phyloP scores from a whole-genome alignment of 257 asterid genomes.

The Solanum clarkiae region DNA sequence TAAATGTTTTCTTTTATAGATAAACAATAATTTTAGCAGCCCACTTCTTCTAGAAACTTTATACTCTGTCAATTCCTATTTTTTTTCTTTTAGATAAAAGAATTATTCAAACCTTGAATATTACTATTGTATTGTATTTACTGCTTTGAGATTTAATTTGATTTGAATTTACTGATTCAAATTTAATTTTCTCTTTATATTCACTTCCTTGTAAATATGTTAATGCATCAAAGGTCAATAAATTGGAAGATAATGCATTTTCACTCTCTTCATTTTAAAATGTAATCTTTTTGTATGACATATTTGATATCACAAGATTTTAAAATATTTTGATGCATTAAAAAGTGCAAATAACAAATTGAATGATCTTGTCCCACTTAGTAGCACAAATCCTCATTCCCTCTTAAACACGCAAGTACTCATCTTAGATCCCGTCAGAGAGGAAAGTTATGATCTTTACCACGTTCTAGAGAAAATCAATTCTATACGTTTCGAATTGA shows the following conservation, averaged over 20 bases:
- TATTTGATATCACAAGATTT: too few relatives aligned
- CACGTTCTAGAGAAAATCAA: too few relatives aligned
- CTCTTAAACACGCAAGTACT: too few relatives aligned
- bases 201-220: background rate
- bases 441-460: too few relatives aligned
- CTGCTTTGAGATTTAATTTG: background rate
- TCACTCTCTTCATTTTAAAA: background rate
- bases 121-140: background rate
- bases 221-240: background rate
- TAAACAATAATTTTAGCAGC: background rate
- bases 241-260: background rate
- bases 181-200: background rate
- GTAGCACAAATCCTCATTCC: too few relatives aligned
- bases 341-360: too few relatives aligned
- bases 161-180: background rate
- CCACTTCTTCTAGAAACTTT: background rate
- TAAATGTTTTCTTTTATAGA: too few relatives aligned
- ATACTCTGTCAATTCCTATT: background rate
- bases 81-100: background rate
- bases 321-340: too few relatives aligned
- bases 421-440: too few relatives aligned
- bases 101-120: background rate
- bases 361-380: too few relatives aligned
- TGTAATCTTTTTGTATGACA: too few relatives aligned
- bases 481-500: too few relatives aligned